phyloP scores from a whole-genome alignment of 1,139 yeast species.

The Geotrichum restrictum region DNA sequence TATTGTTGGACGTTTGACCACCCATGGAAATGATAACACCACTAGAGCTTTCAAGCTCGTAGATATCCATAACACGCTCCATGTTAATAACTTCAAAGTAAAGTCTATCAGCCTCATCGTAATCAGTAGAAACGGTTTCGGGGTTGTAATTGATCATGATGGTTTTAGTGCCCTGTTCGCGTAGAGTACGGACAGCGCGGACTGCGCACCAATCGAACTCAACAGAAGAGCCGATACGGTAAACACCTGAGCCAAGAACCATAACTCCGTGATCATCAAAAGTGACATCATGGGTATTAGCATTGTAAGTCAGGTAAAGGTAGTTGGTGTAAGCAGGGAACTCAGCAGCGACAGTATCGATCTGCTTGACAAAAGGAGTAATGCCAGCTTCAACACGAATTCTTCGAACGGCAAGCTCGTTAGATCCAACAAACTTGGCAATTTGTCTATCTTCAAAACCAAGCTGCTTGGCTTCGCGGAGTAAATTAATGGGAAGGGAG shows the following conservation, averaged over 20 bases:
- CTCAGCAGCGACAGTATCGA: conserved; percentile 97
- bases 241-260: conserved; percentile 97
- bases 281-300: conserved; percentile 74
- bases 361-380: conserved; percentile 90
- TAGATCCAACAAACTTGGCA: conserved; percentile 63
- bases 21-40: conserved; percentile 97
- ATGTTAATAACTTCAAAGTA: conserved; percentile 92
- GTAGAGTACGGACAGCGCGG: conserved; percentile 88
- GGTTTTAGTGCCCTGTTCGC: conserved; percentile 83
- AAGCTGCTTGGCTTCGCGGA: conserved; percentile 86
- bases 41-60: conserved; percentile 81
- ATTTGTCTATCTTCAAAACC: conserved; percentile 96
- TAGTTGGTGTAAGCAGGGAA: conserved; percentile 97
- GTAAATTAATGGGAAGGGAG: conserved; percentile 52
- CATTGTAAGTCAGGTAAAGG: conserved; percentile 93
- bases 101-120: conserved; percentile 94
- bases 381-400: conserved; percentile 48
- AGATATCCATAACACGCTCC: conserved; percentile 96
- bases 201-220: conserved; percentile 99
- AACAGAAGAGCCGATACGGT: conserved; percentile 96
- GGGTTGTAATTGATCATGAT: conserved; percentile 97
- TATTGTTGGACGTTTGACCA: conserved; percentile 96
- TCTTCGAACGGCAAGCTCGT: conserved; percentile 72
- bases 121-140: conserved; percentile 96
- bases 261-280: conserved; percentile 88